A percentile compares a stretch with the other conserved stretches of the same genome.
phyloP scores from a whole-genome alignment of 1,284 basidiomycete genomes.

The Cryptococcus deneoformans region DNA sequence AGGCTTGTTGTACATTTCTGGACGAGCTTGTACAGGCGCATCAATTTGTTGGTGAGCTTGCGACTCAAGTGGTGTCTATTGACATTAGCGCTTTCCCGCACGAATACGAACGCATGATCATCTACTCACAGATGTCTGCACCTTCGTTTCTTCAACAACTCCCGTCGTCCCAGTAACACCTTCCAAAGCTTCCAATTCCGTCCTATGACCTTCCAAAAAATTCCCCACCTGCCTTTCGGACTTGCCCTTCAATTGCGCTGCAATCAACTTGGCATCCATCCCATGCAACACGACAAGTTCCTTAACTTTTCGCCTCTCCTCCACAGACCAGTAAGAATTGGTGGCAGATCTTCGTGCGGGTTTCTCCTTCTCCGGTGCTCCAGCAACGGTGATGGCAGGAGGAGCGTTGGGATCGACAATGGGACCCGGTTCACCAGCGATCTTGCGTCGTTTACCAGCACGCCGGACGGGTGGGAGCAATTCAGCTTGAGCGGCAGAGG shows the following conservation, averaged over 20 bases:
- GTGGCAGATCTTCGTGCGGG: conserved; percentile 22
- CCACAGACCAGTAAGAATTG: conserved; percentile 56
- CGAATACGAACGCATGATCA: too few relatives aligned
- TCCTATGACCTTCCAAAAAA: conserved; percentile 59
- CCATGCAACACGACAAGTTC: conserved; percentile 65
- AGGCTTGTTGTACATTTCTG: conserved; percentile 7
- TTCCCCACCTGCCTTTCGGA: conserved; percentile 72
- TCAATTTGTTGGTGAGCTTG: not conserved
- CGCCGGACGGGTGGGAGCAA: conserved; percentile 5
- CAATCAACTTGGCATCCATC: conserved; percentile 70
- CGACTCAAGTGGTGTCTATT: too few relatives aligned
- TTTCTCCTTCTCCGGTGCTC: conserved; percentile 11
- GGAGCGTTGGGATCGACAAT: not conserved
- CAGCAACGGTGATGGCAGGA: not conserved
- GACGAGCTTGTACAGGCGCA: not conserved
- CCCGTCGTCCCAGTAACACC: not conserved
- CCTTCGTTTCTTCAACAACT: conserved; percentile 3
- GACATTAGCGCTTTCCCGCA: too few relatives aligned
- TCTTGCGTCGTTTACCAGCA: conserved; percentile 26
- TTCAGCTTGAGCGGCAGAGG: not conserved
- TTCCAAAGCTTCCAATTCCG: conserved; percentile 43
- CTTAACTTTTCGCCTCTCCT: conserved; percentile 58
- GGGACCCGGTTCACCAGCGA: conserved; percentile 1
- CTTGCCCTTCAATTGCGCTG: conserved; percentile 72
- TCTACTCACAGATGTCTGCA: not conserved